Conservation (phyloP, 257 asterid species). For the Gentiana macrophylla region DNA sequence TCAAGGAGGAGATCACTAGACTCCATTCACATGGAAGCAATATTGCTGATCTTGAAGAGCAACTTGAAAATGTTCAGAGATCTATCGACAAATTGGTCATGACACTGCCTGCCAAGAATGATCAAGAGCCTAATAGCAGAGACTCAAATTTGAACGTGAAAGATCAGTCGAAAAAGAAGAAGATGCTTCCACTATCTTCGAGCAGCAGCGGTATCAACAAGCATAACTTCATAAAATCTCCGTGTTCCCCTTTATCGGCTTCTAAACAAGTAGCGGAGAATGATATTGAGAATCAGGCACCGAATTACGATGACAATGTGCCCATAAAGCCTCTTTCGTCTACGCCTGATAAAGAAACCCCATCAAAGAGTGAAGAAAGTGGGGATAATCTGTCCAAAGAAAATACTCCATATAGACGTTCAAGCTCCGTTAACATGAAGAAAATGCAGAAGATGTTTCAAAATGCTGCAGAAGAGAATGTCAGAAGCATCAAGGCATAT, state of each 20-base stretch:
- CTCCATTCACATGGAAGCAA: constrained; percentile 95
- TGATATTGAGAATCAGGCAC: constrained; percentile 69
- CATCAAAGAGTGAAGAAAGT: constrained; percentile 70
- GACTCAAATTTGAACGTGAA: constrained; percentile 46
- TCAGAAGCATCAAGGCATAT: constrained; percentile 84
- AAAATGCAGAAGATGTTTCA: constrained; percentile 97
- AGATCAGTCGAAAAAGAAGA: constrained; percentile 60
- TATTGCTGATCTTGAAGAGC: constrained; percentile 85
- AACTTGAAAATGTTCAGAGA: constrained; percentile 86
- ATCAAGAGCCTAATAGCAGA: constrained; percentile 24
- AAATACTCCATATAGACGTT: constrained; percentile 79
- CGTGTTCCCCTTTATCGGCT: constrained; percentile 79
- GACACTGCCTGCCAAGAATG: constrained; percentile 63
- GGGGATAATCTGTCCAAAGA: constrained; percentile 81
- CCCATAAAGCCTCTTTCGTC: constrained; percentile 39
- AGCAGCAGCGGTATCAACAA: constrained; percentile 59
- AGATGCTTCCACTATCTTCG: constrained; percentile 60
- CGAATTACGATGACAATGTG: constrained; percentile 45
- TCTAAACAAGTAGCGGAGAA: constrained; percentile 45
- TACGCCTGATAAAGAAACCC: constrained; percentile 68
- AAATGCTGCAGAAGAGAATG: constrained; percentile 97
- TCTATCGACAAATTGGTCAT: constrained; percentile 80
- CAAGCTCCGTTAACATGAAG: constrained; percentile 91
- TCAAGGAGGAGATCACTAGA: constrained; percentile 87
- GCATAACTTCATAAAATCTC: constrained; percentile 66